A percentile compares a stretch with the other conserved stretches of the same genome.
These are phyloP conservation scores for Hericium erinaceus DNA, from an alignment of 768 basidiomycete species.

Conservation along the genomic window DNA sequence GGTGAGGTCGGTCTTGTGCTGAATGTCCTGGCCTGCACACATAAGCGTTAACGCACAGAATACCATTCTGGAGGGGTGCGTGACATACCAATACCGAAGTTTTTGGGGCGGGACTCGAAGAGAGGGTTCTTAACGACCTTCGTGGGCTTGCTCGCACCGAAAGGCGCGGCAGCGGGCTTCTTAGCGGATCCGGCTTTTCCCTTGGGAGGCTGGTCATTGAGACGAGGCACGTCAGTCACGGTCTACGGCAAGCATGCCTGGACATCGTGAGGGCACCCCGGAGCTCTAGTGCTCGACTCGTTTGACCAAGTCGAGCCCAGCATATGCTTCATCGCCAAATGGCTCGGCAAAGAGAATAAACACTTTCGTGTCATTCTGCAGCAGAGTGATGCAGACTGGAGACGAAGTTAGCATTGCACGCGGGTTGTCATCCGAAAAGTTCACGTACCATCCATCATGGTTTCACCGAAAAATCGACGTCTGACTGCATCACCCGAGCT, in stretches of 20 bases:
- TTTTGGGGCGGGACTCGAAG: slow-evolving; percentile 83
- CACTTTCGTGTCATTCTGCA: slow-evolving; percentile 1
- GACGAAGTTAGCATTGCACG: neutral
- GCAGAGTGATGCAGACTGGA: neutral
- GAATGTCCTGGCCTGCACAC: slow-evolving; percentile 82
- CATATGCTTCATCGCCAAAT: slow-evolving; percentile 31
- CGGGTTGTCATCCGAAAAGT: slow-evolving; percentile 11
- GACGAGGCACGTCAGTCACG: slow-evolving; percentile 48
- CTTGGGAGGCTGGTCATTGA: slow-evolving; percentile 89
- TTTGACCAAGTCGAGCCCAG: slow-evolving; percentile 29
- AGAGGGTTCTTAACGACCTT: slow-evolving; percentile 91
- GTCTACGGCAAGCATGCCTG: slow-evolving; percentile 18
- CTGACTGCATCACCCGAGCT: neutral
- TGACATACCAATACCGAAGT: slow-evolving; percentile 86
- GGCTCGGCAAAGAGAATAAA: slow-evolving; percentile 26
- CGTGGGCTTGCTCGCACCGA: slow-evolving; percentile 63
- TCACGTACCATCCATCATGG: slow-evolving; percentile 22
- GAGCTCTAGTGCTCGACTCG: slow-evolving; percentile 36
- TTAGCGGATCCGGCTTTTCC: slow-evolving; percentile 57
- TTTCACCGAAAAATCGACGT: neutral
- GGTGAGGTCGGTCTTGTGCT: slow-evolving; percentile 81
- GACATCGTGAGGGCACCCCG: slow-evolving; percentile 31
- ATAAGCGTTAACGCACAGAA: neutral
- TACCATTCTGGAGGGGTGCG: neutral
- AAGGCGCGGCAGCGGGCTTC: slow-evolving; percentile 81